Evolutionary conservation across 148 eudicot species (phyloP).

Genomic region (Fagopyrum homotropicum): DNA sequence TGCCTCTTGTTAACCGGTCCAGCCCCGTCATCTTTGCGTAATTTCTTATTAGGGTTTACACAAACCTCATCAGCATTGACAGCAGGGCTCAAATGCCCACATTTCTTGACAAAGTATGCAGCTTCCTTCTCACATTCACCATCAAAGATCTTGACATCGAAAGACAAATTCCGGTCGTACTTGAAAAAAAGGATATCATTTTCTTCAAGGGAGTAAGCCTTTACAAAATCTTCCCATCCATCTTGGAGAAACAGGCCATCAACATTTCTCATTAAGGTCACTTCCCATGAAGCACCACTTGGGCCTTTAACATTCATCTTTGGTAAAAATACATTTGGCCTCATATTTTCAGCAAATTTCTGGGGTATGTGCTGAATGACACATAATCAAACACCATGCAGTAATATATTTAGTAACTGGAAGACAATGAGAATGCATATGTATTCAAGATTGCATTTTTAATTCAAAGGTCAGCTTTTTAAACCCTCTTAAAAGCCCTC

Average conservation of each 20-base stretch:
- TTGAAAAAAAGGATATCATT: conserved; percentile 24
- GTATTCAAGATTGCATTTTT: neutral
- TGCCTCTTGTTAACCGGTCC: neutral
- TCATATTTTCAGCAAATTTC: conserved; percentile 20
- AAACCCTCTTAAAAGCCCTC: neutral
- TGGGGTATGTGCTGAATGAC: conserved; percentile 18
- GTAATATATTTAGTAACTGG: no score
- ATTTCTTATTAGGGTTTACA: neutral
- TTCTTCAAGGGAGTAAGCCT: conserved; percentile 20
- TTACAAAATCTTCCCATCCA: conserved; percentile 26
- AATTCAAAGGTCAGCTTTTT: neutral
- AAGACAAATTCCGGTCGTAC: conserved; percentile 20
- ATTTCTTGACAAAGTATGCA: conserved; percentile 24
- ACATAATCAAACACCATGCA: neutral
- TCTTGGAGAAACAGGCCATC: conserved; percentile 13
- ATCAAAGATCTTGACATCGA: conserved; percentile 19
- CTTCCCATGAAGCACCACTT: conserved; percentile 17
- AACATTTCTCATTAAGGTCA: conserved; percentile 7
- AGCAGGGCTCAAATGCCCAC: conserved; percentile 4
- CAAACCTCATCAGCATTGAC: conserved; percentile 11
- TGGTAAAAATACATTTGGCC: conserved; percentile 7
- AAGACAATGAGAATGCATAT: no score
- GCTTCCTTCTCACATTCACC: conserved; percentile 21
- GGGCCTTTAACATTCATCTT: conserved; percentile 18
- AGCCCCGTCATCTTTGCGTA: neutral